Base-by-base conservation (phyloP, 345 rosid species). In the Eucalyptus urophylla region DNA sequence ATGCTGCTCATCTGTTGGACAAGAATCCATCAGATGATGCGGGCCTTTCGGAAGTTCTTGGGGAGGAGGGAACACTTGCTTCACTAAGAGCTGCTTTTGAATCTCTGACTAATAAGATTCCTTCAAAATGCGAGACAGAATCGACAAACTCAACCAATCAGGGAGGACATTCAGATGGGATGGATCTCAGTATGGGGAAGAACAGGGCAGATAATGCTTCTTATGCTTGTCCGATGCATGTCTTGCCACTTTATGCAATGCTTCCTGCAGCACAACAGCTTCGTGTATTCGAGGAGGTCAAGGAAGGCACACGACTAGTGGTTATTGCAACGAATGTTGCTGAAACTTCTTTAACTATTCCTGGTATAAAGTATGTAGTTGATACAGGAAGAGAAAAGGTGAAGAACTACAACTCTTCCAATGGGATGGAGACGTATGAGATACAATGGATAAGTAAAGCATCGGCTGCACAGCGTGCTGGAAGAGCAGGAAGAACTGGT, bases 271-370 rank as follows among this genome's bases (percentile, higher is more conserved):
- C 94, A 86, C 96, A 94, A 87, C 99, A 97, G 94, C 96, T 97
- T 40, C 93, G 89, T 87, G 96, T 97, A 86, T 97, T 96, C 90
- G 98, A 95, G 53, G 93, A 95, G 86, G 94, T 95, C 49, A 94
- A 95, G 90, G 96, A 96, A 93, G 99, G 95, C 87, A 97, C 95
- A 91, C 92, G 96, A 87, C 96, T 97, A 67, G 97, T 97, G 89
- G 96, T 97, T 76, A 93, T 96, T 89, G 97, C 99, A 10, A 97
- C 99, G n/a, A 97, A 97, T 94, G 99, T 96, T 87, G 99, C 99
- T 2, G 99, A 97, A 93, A 97, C 99, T 51, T 97, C 99, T 60
- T 92, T 97, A 83, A 97, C 99, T 8, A 97, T 97, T 88, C 99
- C 99, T 5, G 98, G 98, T 49, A 96, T 97, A 90, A 97, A 95